Base-by-base conservation (phyloP, 768 basidiomycete species). In the Lentinula edodes region DNA sequence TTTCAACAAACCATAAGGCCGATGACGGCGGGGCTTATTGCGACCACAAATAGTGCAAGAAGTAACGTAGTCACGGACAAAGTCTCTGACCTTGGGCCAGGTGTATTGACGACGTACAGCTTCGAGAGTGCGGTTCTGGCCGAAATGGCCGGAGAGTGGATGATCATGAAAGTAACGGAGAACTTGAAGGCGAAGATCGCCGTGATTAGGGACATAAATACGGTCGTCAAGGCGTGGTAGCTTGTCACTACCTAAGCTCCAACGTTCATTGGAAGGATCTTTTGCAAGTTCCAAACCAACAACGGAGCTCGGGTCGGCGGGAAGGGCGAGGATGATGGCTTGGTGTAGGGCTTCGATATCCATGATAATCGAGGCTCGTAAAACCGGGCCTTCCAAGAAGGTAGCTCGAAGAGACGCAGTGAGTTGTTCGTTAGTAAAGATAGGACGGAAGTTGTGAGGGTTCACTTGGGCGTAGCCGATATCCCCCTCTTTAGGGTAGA, bases 81-180 rank as follows among this genome's bases (percentile, higher is more conserved):
- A 63, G 1, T 50, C 56, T 5, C 53, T 10, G 16, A 64, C 38
- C 23, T 53, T 46, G 15, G 60, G 60, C 60, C 60, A 64, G 15
- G 35, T 39, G 20, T 64, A 64, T 0, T 41, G 8, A 3, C 38
- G 15, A 1, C 32, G 36, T 13, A 64, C 28, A 23, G 55, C 7
- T 20, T 60, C 28, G 10, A 67, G 38, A 0, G 73, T 76, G 39
- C 68, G 67, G 23, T 63, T 66, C 42, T 67, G 65, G 6, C 77
- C 73, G 39, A 64, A 72, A 55, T 76, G 76, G 3, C 75, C 72
- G 0, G 70, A 60, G 10, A 67, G 62, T 23, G 60, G 64, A 28
- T 67, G 61, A 52, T 73, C 65, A 65, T 76, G 72, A 13, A 60
- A 58, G 13, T 46, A 12, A 7, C 65, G 60, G 9, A 76, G 65